phyloP scores from a whole-genome alignment of 371 early-diverging fungal species.

The Actinomortierella ambigua region DNA sequence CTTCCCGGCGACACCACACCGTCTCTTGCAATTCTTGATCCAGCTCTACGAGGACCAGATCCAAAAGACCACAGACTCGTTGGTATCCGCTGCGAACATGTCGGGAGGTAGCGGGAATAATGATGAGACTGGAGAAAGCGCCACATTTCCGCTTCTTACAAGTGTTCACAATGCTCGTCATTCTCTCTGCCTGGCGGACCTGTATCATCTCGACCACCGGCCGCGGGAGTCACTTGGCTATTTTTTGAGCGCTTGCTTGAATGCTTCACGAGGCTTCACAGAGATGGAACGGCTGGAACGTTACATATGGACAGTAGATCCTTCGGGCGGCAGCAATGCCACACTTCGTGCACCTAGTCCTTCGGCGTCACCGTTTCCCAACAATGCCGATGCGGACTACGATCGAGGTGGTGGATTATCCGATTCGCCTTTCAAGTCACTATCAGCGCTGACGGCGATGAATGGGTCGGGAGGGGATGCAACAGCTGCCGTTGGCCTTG shows the following conservation, averaged over 20 bases:
- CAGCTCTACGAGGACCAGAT: constrained; percentile 32
- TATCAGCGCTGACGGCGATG: constrained; percentile 16
- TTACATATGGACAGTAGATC: constrained; percentile 21
- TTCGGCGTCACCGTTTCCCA: too few relatives aligned
- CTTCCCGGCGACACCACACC: constrained; percentile 15
- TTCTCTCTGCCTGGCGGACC: constrained; percentile 34
- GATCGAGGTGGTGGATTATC: too few relatives aligned
- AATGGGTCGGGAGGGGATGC: background rate
- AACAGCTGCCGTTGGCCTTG: constrained; percentile 1
- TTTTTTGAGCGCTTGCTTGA: constrained; percentile 38
- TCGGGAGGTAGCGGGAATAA: too few relatives aligned
- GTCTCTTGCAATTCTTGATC: constrained; percentile 23
- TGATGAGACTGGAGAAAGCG: too few relatives aligned
- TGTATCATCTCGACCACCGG: constrained; percentile 33
- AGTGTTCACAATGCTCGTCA: too few relatives aligned
- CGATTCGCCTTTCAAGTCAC: background rate
- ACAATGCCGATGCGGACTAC: too few relatives aligned
- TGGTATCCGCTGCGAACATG: too few relatives aligned
- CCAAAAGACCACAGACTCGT: constrained; percentile 19
- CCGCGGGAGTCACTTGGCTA: constrained; percentile 34
- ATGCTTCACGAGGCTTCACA: constrained; percentile 26
- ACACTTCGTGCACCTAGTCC: too few relatives aligned
- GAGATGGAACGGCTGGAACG: constrained; percentile 23
- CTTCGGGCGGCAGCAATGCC: too few relatives aligned
- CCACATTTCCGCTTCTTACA: too few relatives aligned